Evolutionary conservation across 106 monocot species (phyloP).

Genomic region (Dioscorea dumetorum): DNA sequence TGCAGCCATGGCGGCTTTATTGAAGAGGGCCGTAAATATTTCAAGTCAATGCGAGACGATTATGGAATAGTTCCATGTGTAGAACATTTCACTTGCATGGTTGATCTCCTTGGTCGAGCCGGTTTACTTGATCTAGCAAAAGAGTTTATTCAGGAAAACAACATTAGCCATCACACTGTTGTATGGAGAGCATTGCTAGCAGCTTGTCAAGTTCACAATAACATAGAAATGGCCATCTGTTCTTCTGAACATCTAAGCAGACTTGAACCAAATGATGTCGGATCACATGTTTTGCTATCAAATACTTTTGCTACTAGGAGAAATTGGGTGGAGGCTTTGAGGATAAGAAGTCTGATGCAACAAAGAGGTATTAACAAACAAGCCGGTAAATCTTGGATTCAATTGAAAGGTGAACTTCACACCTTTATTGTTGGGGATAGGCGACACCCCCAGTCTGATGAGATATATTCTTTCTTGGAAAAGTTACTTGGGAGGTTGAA

Average conservation of each 20-base stretch:
- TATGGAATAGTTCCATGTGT: constrained; percentile 38
- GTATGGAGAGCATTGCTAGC: constrained; percentile 67
- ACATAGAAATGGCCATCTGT: constrained; percentile 40
- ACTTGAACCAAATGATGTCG: constrained; percentile 44
- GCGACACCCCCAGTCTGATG: constrained; percentile 29
- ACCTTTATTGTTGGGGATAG: constrained; percentile 49
- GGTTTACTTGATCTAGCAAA: constrained; percentile 51
- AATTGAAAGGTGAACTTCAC: constrained; percentile 45
- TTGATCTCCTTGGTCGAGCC: constrained; percentile 67
- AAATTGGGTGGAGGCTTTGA: constrained; percentile 36
- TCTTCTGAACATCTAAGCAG: constrained; percentile 39
- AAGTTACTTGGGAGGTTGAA: constrained; percentile 41
- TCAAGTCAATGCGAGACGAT: constrained; percentile 53
- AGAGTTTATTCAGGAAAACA: constrained; percentile 53
- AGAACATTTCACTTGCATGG: constrained; percentile 77
- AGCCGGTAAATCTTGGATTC: constrained; percentile 72
- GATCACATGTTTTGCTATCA: constrained; percentile 54
- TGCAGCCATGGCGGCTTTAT: constrained; percentile 67
- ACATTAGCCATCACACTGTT: constrained; percentile 29
- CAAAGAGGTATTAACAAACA: constrained; percentile 41
- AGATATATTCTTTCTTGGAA: constrained; percentile 47
- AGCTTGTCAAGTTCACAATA: constrained; percentile 46
- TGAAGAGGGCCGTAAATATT: constrained; percentile 48
- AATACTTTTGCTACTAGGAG: constrained; percentile 48
- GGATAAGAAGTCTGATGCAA: constrained; percentile 41